Evolutionary conservation across 805 yeast genomes (phyloP), one percentile per base, ranked within the genome.

Genomic region (Yueomyces sinensis): DNA sequence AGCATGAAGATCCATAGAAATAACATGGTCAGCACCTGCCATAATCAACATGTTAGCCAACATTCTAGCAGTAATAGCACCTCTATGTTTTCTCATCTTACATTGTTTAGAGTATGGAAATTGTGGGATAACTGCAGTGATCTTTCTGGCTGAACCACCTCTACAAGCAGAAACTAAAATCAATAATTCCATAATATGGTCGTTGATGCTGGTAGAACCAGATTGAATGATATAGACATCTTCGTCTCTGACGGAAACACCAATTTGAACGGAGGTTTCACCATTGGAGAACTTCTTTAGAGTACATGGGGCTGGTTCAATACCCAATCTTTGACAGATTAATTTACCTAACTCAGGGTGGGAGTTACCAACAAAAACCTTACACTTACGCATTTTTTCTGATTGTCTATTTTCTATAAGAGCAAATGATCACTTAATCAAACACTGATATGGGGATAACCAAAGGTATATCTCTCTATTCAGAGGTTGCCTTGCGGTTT

Each of bases 11-110:
- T 91, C 98, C 96, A 91, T 87, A 4, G 95, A 82, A 28, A 91
- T 89, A 37, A 91, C 93, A 59, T 91, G 98, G 60, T 91, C 97
- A 19, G 97, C 98, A 46, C 98, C 98, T 3, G 98, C 96, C 93
- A 91, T 91, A 37, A 86, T 75, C 43, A 91, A 65, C 52, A 91
- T 63, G 49, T 91, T 91, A 40, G 98, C 97, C 54, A 91, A 69
- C 97, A 91, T 82, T 55, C 96, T 74, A 13, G 98, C 98, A 4
- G 98, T 89, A 50, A 91, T 91, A 29, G 98, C 97, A 35, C 98
- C 98, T 60, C 98, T 70, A 56, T 91, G 97, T 59, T 84, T 89
- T 65, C 89, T 91, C 98, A 91, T 91, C 63, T 91, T 91, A 45
- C 89, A 76, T 61, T 91, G 98, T 59, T 89, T 81, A 11, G 96